A percentile compares a stretch with the other conserved stretches of the same genome.
These are phyloP conservation scores for Artemisia tridentata DNA, from an alignment of 129 eudicot genomes.

Conservation along the genomic window DNA sequence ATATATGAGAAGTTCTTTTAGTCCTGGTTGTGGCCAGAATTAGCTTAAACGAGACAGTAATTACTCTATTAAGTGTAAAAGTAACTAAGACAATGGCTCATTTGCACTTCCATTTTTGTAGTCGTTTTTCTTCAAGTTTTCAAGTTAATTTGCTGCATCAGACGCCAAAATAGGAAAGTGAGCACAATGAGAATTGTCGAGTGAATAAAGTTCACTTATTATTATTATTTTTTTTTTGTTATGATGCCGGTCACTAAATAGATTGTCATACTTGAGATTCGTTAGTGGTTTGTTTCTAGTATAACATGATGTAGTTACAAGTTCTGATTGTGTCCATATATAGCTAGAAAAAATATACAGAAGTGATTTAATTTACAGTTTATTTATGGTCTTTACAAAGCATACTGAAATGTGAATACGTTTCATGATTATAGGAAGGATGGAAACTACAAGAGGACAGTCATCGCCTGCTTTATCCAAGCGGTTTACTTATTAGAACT, in stretches of 20 bases:
- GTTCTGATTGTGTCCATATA: neutral
- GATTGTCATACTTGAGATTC: neutral
- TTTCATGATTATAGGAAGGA: constrained; percentile 60
- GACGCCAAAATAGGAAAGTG: neutral
- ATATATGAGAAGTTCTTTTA: too few species aligned
- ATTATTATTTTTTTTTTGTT: neutral
- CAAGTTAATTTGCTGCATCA: neutral
- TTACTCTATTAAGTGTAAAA: too few species aligned
- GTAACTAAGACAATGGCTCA: too few species aligned
- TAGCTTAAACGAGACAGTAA: too few species aligned
- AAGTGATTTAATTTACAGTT: neutral
- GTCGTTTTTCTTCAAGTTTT: neutral
- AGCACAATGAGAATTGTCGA: neutral
- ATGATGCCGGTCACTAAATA: neutral
- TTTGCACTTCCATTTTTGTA: neutral
- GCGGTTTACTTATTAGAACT: constrained; percentile 89
- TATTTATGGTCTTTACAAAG: neutral
- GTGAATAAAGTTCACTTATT: neutral
- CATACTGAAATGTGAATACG: constrained; percentile 1
- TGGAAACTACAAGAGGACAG: constrained; percentile 82
- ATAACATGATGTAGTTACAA: neutral
- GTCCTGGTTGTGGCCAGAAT: too few species aligned
- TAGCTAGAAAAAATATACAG: neutral
- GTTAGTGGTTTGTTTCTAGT: neutral
- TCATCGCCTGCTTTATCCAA: constrained; percentile 90